phyloP scores from a whole-genome alignment of 208 protist genomes.

The Trypanosoma scelopori region DNA sequence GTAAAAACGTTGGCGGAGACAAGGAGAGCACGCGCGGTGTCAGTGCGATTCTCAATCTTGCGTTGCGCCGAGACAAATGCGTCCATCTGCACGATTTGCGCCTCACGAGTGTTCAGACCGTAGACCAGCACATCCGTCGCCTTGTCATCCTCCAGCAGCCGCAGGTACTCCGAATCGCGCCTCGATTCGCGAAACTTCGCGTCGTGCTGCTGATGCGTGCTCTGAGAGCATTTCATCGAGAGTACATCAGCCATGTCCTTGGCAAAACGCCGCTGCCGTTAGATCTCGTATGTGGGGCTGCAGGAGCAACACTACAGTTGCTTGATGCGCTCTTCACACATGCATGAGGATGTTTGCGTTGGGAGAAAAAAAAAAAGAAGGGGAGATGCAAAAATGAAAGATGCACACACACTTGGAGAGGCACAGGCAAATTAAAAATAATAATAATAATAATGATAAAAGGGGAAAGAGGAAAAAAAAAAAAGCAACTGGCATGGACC shows the following conservation, averaged over 20 bases:
- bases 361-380: constrained; percentile 16
- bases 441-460: no score
- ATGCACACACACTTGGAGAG: no score
- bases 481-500: background rate
- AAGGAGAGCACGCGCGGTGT: constrained; percentile 51
- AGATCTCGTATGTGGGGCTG: background rate
- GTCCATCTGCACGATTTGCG: constrained; percentile 46
- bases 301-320: no score
- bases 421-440: no score
- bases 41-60: constrained; percentile 51
- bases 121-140: constrained; percentile 16
- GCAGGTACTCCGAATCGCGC: constrained; percentile 12
- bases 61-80: constrained; percentile 54
- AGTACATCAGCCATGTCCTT: constrained; percentile 19
- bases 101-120: background rate
- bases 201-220: constrained; percentile 32
- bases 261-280: background rate
- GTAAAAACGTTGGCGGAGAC: constrained; percentile 80
- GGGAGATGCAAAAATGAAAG: no score
- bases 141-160: background rate
- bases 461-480: background rate
- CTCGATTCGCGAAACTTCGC: background rate
- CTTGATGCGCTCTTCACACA: no score
- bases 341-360: no score
- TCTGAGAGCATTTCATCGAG: constrained; percentile 40